Evolutionary conservation across 108 stramenopile species (phyloP).

Genomic region (Nitzschia inconspicua): DNA sequence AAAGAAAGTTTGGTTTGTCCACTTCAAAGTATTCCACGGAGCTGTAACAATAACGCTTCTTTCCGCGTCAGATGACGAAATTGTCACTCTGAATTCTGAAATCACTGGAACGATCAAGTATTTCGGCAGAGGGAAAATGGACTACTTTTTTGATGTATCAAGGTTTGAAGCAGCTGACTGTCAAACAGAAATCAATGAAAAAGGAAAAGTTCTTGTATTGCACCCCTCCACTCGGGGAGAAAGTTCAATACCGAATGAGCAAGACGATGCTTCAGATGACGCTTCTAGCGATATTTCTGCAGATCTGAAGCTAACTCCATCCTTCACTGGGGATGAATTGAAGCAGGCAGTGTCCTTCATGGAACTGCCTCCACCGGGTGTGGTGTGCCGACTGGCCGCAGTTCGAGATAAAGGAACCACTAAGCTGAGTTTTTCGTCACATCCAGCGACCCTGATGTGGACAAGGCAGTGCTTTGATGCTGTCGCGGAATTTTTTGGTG

Average conservation of each 20-base stretch:
- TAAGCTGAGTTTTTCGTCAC: conserved; percentile 55
- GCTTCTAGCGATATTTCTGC: conserved; percentile 1
- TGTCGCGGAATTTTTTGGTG: conserved; percentile 58
- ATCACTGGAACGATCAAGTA: conserved; percentile 37
- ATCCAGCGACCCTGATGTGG: conserved; percentile 76
- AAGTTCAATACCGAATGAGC: not conserved
- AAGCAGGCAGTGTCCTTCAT: conserved; percentile 23
- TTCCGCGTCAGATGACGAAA: conserved; percentile 22
- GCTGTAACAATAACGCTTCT: conserved; percentile 28
- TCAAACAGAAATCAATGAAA: conserved; percentile 12
- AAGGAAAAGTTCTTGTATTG: conserved; percentile 19
- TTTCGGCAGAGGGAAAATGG: conserved; percentile 51
- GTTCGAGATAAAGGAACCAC: conserved; percentile 32
- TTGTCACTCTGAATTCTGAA: conserved; percentile 30
- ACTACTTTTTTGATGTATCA: conserved; percentile 59
- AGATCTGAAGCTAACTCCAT: conserved; percentile 7
- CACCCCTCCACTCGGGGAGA: conserved; percentile 6
- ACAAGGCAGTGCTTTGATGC: conserved; percentile 59
- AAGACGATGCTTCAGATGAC: conserved; percentile 17
- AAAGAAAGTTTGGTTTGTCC: conserved; percentile 39
- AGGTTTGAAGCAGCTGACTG: conserved; percentile 42
- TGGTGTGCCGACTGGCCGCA: conserved; percentile 59
- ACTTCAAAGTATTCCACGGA: conserved; percentile 27
- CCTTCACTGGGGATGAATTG: conserved; percentile 11
- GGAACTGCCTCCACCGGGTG: conserved; percentile 46